A percentile compares a stretch with the other conserved stretches of the same genome.
Conservation (phyloP, 2,329 filamentous ascomycete genomes). For the Fusarium udum region DNA sequence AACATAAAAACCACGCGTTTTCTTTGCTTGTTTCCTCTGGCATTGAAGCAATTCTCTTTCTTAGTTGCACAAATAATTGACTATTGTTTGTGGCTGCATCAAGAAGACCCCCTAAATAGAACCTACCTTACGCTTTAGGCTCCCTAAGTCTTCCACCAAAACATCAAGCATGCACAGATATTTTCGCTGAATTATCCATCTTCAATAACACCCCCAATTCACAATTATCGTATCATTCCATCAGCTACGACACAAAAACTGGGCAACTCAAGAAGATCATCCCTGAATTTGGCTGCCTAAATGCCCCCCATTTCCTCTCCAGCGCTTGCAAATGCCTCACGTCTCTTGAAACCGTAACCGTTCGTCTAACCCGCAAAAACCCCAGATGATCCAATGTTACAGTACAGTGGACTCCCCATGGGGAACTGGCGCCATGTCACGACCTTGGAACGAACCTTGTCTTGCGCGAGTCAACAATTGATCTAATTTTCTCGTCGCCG, state of each 20-base stretch:
- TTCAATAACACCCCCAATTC: background rate
- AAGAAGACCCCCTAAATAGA: background rate
- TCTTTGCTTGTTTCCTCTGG: background rate
- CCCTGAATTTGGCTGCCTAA: slow-evolving; percentile 18
- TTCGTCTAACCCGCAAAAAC: slow-evolving; percentile 3
- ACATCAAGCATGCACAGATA: background rate
- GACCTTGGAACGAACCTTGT: slow-evolving; percentile 31
- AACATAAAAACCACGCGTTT: background rate
- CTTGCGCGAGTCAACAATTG: slow-evolving; percentile 21
- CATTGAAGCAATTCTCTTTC: background rate
- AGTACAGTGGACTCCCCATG: slow-evolving; percentile 11
- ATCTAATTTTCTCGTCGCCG: background rate
- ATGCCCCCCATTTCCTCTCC: background rate
- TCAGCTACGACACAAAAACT: background rate
- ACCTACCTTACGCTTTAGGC: too few species aligned
- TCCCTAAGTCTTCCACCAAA: background rate
- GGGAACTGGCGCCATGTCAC: slow-evolving; percentile 11
- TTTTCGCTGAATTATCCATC: background rate
- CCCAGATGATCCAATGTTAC: slow-evolving; percentile 8
- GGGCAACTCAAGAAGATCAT: background rate
- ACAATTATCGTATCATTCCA: background rate
- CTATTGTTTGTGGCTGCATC: background rate
- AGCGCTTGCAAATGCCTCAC: slow-evolving; percentile 19
- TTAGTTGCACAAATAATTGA: background rate
- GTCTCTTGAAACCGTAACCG: background rate